These are phyloP conservation scores for Acacia pycnantha DNA, from an alignment of 331 rosid species.

Conservation along the genomic window DNA sequence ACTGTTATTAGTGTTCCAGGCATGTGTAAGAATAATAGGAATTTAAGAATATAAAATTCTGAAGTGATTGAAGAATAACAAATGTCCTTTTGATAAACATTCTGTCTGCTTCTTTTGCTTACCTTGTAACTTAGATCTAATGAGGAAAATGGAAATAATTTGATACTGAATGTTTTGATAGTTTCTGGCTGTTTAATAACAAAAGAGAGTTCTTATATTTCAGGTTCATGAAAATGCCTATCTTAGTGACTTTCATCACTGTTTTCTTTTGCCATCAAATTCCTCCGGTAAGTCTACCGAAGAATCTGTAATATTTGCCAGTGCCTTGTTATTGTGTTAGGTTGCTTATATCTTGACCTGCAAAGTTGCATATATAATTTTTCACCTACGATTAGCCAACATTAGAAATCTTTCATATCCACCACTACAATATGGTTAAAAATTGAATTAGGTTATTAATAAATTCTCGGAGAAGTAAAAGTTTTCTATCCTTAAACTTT, in stretches of 20 bases:
- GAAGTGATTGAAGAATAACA: neutral
- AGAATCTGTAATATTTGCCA: slow-evolving; percentile 2
- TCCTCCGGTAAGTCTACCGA: slow-evolving; percentile 53
- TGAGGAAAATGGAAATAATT: slow-evolving; percentile 9
- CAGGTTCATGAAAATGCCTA: slow-evolving; percentile 99
- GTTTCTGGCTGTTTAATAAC: slow-evolving; percentile 11
- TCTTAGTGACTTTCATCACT: slow-evolving; percentile 84
- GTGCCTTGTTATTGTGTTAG: slow-evolving; percentile 10
- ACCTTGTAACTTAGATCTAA: slow-evolving; percentile 3
- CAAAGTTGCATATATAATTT: slow-evolving; percentile 15
- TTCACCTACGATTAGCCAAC: neutral
- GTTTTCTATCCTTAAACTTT: neutral
- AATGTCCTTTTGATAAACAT: neutral
- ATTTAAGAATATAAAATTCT: neutral
- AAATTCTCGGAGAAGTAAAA: neutral
- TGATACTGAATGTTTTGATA: slow-evolving; percentile 14
- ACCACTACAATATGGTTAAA: neutral
- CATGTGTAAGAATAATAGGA: slow-evolving; percentile 14
- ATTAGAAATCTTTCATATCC: neutral
- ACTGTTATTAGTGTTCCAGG: slow-evolving; percentile 3
- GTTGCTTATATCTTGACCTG: slow-evolving; percentile 18
- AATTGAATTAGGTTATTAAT: neutral
- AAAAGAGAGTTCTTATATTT: slow-evolving; percentile 33
- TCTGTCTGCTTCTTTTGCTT: slow-evolving; percentile 16
- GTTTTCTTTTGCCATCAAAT: slow-evolving; percentile 74